Base-by-base conservation (phyloP, 192 early-diverging fungal species). In the Obelidium mucronatum region DNA sequence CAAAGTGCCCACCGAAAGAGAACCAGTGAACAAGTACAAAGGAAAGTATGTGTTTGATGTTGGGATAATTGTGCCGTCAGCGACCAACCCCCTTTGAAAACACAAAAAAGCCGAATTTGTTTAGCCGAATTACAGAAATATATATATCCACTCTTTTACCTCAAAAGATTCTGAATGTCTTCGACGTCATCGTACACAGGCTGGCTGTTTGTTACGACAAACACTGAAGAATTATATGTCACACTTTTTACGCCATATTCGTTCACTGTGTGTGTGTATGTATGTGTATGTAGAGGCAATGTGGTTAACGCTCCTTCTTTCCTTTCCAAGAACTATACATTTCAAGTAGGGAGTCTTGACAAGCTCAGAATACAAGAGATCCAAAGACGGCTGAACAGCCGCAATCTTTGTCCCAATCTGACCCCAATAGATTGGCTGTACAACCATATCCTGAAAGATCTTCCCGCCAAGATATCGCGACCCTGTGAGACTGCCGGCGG, bases 341-440 rank as follows among this genome's bases (percentile, higher is more conserved):
- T 62, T 8, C 31, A 74, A 11, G 33, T 74, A 74, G 26, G 17
- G 26, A 19, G 72, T 30, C 22, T 42, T 39, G 24, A 62, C 55
- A 62, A 74, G 5, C 28, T 74, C 42, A 30, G 48, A 54, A 74
- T 74, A 74, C 37, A 74, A 48, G n/a, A 74, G n/a, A 44, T 74
- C 60, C 31, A 74, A 26, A 3, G 56, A 11, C n/a, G 35, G 37
- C n/a, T 63, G 55, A 24, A 74, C 33, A 26, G 24, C 13, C 2
- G 5, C 60, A 19, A 74, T 35, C 11, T 31, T 24, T 17, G 42
- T 60, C 3, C 72, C 72, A 2, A 40, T 51, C 34, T 74, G 72
- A n/a, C 72, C 72, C 59, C 55, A 74, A 33, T 58, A 74, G 19
- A 74, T 60, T 5, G 72, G 72, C 36, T 74, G 72, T 5, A 74